These are phyloP conservation scores for Nymphaea thermarum DNA, from an alignment of 164 flowering plant species.

Conservation along the genomic window DNA sequence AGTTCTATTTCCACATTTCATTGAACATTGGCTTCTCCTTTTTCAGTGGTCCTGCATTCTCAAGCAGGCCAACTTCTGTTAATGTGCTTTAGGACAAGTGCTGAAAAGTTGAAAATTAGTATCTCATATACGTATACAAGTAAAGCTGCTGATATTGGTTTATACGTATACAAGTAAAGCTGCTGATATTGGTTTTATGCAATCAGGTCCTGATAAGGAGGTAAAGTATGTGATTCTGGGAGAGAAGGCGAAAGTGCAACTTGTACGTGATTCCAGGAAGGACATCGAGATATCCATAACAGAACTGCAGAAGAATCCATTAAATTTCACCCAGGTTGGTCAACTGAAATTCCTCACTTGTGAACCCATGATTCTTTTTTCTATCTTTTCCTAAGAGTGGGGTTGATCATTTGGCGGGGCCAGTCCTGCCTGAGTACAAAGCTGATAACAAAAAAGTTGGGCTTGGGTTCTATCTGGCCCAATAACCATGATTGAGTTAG, in stretches of 20 bases:
- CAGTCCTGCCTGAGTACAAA: too few species aligned
- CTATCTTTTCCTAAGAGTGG: too few species aligned
- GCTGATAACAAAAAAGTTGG: too few species aligned
- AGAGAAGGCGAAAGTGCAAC: conserved; percentile 86
- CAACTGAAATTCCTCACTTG: not conserved
- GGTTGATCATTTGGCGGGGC: too few species aligned
- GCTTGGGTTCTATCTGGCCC: too few species aligned
- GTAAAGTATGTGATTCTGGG: conserved; percentile 72
- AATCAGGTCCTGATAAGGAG: conserved; percentile 79
- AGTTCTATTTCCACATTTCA: too few species aligned
- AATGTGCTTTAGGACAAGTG: too few species aligned
- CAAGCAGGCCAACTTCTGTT: too few species aligned
- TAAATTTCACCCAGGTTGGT: conserved; percentile 83
- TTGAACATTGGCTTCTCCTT: too few species aligned
- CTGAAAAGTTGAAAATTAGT: not conserved
- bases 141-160: not conserved
- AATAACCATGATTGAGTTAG: too few species aligned
- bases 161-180: not conserved
- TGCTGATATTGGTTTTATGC: not conserved
- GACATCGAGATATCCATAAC: conserved; percentile 50
- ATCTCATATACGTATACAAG: not conserved
- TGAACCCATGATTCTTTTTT: too few species aligned
- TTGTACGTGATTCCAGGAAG: conserved; percentile 81
- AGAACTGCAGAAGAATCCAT: conserved; percentile 84
- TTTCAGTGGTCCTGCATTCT: too few species aligned